A percentile compares a stretch with the other conserved stretches of the same genome.
Evolutionary conservation across 176 grass and related monocot species (phyloP).

Genomic region (Puya raimondii): DNA sequence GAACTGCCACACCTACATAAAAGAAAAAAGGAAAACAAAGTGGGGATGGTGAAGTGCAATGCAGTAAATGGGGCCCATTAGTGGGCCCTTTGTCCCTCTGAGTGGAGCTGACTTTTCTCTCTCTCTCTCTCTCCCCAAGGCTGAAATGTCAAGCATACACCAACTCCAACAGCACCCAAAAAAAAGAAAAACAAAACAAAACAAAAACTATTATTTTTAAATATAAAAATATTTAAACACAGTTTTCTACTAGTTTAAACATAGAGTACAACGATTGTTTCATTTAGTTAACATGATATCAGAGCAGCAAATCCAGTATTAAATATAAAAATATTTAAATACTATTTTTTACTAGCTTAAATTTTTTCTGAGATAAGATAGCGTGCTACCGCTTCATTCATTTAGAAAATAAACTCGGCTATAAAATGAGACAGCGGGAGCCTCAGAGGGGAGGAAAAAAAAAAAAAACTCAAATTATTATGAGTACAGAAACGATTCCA

Average conservation of each 20-base stretch:
- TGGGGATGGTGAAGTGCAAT: background rate
- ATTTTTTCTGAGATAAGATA: too few species aligned
- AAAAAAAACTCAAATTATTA: too few species aligned
- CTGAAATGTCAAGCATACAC: background rate
- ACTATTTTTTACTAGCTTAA: too few species aligned
- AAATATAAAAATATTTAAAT: too few species aligned
- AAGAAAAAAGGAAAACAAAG: background rate
- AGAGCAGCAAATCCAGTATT: too few species aligned
- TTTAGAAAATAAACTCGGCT: too few species aligned
- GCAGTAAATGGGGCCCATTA: background rate
- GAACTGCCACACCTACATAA: background rate
- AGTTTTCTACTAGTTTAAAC: background rate
- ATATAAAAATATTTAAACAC: background rate
- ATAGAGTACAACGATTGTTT: too few species aligned
- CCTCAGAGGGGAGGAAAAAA: too few species aligned
- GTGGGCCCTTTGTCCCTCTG: background rate
- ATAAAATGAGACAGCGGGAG: too few species aligned
- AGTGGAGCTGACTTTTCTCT: background rate
- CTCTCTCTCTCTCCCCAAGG: background rate
- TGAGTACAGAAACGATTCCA: too few species aligned
- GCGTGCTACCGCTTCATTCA: too few species aligned
- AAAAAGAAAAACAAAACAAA: background rate
- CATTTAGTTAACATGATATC: too few species aligned
- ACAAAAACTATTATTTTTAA: background rate
- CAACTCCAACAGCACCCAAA: background rate